A percentile compares a stretch with the other conserved stretches of the same genome.
Conservation (phyloP, 73 alveolate genomes). For the Tetrahymena elliotti region DNA sequence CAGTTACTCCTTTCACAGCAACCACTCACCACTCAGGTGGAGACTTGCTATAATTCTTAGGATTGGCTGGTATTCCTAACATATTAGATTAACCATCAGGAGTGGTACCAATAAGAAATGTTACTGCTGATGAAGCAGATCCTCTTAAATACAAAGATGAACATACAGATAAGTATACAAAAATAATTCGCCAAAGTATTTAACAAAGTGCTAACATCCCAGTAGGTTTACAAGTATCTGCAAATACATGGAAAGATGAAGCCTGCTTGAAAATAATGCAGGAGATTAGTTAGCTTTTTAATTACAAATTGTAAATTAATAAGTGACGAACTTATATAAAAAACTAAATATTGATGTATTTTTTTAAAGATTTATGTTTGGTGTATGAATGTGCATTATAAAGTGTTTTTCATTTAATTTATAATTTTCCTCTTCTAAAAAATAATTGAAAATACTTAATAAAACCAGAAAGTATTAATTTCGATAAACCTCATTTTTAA, state of each 20-base stretch:
- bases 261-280: neutral
- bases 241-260: neutral
- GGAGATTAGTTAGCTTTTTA: neutral
- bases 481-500: too few relatives aligned
- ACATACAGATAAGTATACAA: neutral
- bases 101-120: neutral
- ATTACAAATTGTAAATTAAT: neutral
- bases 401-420: too few relatives aligned
- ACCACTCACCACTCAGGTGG: neutral
- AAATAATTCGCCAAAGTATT: neutral
- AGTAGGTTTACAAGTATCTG: neutral
- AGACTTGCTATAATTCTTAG: neutral
- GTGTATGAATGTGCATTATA: too few relatives aligned
- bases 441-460: too few relatives aligned
- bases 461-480: too few relatives aligned
- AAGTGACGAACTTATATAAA: too few relatives aligned
- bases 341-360: neutral
- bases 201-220: neutral
- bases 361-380: too few relatives aligned
- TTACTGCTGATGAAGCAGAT: neutral
- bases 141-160: neutral
- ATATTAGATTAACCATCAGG: neutral
- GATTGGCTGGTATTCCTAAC: neutral
- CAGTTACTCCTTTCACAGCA: neutral
- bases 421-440: too few relatives aligned